Percentiles rank a stretch among this genome's conserved stretches.
Conservation (phyloP, 1,284 basidiomycete species). For the Cutaneotrichosporon cavernicola region DNA sequence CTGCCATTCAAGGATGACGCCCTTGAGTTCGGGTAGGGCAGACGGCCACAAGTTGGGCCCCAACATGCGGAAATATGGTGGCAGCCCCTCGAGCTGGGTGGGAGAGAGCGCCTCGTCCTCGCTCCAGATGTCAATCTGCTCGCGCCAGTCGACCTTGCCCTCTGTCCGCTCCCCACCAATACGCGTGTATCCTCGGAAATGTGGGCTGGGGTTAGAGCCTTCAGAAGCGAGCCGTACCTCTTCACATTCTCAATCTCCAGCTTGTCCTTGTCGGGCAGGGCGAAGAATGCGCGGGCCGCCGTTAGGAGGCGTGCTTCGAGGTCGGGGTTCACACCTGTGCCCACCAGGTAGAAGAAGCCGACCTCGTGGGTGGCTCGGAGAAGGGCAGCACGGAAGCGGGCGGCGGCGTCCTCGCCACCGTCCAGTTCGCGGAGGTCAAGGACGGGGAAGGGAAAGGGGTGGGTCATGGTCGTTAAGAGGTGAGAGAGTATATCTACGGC, state of each 20-base stretch:
- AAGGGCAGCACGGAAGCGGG: constrained; percentile 15
- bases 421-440: constrained; percentile 25
- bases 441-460: constrained; percentile 20
- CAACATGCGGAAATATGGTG: constrained; percentile 20
- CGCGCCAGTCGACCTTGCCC: constrained; percentile 24
- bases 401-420: constrained; percentile 8
- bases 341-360: constrained; percentile 44
- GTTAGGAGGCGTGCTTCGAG: constrained; percentile 32
- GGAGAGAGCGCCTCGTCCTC: constrained; percentile 13
- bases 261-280: constrained; percentile 35
- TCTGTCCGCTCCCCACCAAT: constrained; percentile 23
- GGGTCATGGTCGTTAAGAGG: not conserved
- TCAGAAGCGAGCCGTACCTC: constrained; percentile 9
- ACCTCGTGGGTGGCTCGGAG: constrained; percentile 24
- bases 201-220: constrained; percentile 16
- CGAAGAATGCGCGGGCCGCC: constrained; percentile 36
- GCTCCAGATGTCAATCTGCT: constrained; percentile 24
- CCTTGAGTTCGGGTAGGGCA: constrained; percentile 9
- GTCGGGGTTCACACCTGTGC: constrained; percentile 33
- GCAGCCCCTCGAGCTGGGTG: not conserved
- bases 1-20: constrained; percentile 22
- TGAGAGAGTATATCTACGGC: not conserved
- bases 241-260: constrained; percentile 38
- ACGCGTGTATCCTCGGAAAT: constrained; percentile 26
- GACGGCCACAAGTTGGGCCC: constrained; percentile 26